Evolutionary conservation across 805 yeast genomes (phyloP).

Genomic region (Ogataea wickerhamii): DNA sequence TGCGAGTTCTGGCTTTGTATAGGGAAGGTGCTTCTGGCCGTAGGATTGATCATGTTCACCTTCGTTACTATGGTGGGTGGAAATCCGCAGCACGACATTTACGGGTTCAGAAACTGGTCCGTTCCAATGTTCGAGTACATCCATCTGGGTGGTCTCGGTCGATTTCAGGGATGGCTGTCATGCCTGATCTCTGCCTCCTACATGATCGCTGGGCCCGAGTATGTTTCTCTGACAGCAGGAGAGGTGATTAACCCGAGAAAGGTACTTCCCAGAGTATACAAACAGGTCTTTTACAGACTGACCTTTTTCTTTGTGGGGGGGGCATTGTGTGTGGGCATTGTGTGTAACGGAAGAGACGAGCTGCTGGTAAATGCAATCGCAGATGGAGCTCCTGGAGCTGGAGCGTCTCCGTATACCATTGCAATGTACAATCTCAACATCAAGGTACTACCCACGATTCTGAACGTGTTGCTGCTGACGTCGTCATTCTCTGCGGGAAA

Average conservation of each 20-base stretch:
- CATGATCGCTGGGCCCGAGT: constrained; percentile 43
- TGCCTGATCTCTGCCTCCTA: constrained; percentile 38
- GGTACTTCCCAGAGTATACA: constrained; percentile 38
- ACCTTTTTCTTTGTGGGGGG: constrained; percentile 44
- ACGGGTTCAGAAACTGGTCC: constrained; percentile 45
- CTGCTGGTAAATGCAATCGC: constrained; percentile 42
- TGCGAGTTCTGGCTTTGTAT: constrained; percentile 45
- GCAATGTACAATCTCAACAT: constrained; percentile 68
- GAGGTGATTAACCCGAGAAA: constrained; percentile 42
- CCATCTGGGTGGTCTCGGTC: constrained; percentile 36
- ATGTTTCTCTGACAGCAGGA: constrained; percentile 42
- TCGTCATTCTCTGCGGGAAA: constrained; percentile 81
- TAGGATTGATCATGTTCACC: constrained; percentile 47
- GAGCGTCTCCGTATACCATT: constrained; percentile 74
- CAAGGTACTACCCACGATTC: constrained; percentile 62
- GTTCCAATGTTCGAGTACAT: constrained; percentile 39
- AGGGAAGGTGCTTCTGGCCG: constrained; percentile 45
- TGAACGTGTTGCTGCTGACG: constrained; percentile 68
- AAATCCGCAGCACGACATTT: constrained; percentile 47
- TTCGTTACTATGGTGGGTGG: constrained; percentile 57
- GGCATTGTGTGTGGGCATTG: constrained; percentile 39
- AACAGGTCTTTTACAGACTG: constrained; percentile 41
- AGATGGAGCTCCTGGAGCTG: constrained; percentile 63
- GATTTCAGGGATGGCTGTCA: constrained; percentile 41
- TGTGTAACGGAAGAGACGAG: constrained; percentile 36